These are phyloP conservation scores for Pistacia vera DNA, from an alignment of 345 rosid genomes.

Conservation along the genomic window DNA sequence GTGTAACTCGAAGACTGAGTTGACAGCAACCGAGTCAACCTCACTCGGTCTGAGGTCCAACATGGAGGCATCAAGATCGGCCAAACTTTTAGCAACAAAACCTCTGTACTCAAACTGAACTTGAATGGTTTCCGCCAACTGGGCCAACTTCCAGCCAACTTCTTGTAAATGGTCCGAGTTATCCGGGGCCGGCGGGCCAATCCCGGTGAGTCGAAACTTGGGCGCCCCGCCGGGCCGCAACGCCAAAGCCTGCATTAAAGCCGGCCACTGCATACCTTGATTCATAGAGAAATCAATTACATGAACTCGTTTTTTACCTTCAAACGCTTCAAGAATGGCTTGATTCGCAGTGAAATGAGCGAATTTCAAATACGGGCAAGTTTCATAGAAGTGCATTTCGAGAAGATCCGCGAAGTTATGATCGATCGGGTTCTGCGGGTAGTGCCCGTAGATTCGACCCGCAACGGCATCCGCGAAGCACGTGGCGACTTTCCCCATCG, in stretches of 20 bases:
- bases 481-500: conserved; percentile 80
- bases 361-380: conserved; percentile 84
- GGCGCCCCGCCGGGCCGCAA: conserved; percentile 78
- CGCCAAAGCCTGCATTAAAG: conserved; percentile 84
- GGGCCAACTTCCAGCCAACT: conserved; percentile 79
- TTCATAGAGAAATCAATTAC: conserved; percentile 74
- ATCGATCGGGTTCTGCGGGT: conserved; percentile 46
- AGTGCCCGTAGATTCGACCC: conserved; percentile 59
- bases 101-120: conserved; percentile 82
- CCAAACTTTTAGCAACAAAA: conserved; percentile 69
- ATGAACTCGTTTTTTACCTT: conserved; percentile 60
- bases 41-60: conserved; percentile 61
- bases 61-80: conserved; percentile 79
- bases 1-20: conserved; percentile 85
- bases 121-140: conserved; percentile 63
- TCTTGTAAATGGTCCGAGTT: conserved; percentile 64
- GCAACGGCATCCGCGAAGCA: conserved; percentile 85
- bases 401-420: conserved; percentile 54
- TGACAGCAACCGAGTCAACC: conserved; percentile 70
- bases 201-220: conserved; percentile 69
- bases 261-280: conserved; percentile 90
- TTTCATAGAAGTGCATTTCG: conserved; percentile 86
- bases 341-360: conserved; percentile 90
- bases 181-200: conserved; percentile 75
- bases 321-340: conserved; percentile 81